Evolutionary conservation across 768 basidiomycete species (phyloP), one percentile per base, ranked within the genome.

Genomic region (Lactifluus subvellereus): DNA sequence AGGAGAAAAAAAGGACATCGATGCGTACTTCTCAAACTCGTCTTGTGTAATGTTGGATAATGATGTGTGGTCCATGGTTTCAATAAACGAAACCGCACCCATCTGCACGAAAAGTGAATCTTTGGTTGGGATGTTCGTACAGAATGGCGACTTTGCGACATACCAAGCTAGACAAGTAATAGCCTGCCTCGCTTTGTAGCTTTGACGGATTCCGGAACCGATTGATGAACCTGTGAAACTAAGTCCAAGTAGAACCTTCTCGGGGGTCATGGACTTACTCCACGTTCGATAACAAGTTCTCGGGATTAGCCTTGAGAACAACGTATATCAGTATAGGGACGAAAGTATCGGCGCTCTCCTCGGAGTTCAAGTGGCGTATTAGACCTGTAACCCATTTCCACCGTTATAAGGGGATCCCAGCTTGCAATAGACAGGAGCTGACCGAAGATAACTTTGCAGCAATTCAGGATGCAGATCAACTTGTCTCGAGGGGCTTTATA

Each of bases 371-470:
- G 77, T 98, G 94, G 62, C 94, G 84, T 60, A 99, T 89, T 35
- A 98, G 77, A 50, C 95, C 94, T 97, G 69, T 14, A 64, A 38
- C 27, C 27, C 14, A 14, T 30, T 40, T 37, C 18, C 54, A 60
- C 57, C 58, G 22, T 67, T 54, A 10, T 14, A 20, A 38, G 35
- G 54, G 50, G 33, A 66, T 65, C 11, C 45, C 66, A 53, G 56
- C n/a, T 35, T 43, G n/a, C 20, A 33, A 37, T 57, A 67, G 57
- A 68, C 42, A 66, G 51, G 13, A 32, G 74, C 88, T 64, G 67
- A 94, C 96, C 97, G 70, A 97, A 98, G 69, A 99, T 98, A 74
- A 99, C 94, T 78, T 99, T 99, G 84, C 95, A 99, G 74, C 86
- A 91, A 71, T 99, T 99, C 54, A 98, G 76, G 43, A 98, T 89